A percentile compares a stretch with the other conserved stretches of the same genome.
These are phyloP conservation scores for Wickerhamiella spandovensis DNA, from an alignment of 805 yeast species.

Conservation along the genomic window DNA sequence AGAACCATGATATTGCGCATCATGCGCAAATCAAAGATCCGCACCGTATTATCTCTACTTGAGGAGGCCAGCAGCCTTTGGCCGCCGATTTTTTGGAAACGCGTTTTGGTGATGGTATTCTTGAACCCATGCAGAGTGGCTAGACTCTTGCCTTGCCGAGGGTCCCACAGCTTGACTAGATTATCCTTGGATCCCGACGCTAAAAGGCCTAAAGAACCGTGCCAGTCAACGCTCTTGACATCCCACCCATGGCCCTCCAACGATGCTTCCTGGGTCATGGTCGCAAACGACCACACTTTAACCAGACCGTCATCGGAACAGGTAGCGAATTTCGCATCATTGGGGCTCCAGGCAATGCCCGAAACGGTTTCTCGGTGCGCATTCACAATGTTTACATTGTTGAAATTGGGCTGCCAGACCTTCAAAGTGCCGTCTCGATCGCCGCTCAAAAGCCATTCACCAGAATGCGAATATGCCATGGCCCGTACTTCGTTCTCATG, in stretches of 20 bases:
- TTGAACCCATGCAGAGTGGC: conserved; percentile 83
- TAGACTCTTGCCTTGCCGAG: conserved; percentile 54
- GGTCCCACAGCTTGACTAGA: conserved; percentile 90
- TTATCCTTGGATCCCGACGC: conserved; percentile 95
- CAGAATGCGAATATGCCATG: conserved; percentile 71
- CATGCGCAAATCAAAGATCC: conserved; percentile 76
- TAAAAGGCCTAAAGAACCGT: conserved; percentile 69
- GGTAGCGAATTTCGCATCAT: conserved; percentile 83
- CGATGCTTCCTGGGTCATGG: conserved; percentile 73
- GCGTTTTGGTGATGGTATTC: conserved; percentile 78
- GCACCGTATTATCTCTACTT: conserved; percentile 76
- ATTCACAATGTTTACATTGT: conserved; percentile 67
- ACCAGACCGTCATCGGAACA: conserved; percentile 84
- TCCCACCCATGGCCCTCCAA: conserved; percentile 97
- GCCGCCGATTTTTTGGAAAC: conserved; percentile 75
- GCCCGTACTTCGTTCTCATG: conserved; percentile 84
- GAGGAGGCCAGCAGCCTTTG: conserved; percentile 65
- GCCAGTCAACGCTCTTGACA: conserved; percentile 96
- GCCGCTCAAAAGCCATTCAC: conserved; percentile 89
- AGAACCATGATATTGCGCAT: conserved; percentile 66
- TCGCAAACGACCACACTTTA: conserved; percentile 82
- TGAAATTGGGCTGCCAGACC: conserved; percentile 97
- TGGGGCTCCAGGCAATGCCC: conserved; percentile 80
- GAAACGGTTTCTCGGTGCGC: conserved; percentile 75
- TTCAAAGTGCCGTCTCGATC: conserved; percentile 86